Conservation (phyloP, 139 green algal species). For the Auxenochlorella pyrenoidosa region DNA sequence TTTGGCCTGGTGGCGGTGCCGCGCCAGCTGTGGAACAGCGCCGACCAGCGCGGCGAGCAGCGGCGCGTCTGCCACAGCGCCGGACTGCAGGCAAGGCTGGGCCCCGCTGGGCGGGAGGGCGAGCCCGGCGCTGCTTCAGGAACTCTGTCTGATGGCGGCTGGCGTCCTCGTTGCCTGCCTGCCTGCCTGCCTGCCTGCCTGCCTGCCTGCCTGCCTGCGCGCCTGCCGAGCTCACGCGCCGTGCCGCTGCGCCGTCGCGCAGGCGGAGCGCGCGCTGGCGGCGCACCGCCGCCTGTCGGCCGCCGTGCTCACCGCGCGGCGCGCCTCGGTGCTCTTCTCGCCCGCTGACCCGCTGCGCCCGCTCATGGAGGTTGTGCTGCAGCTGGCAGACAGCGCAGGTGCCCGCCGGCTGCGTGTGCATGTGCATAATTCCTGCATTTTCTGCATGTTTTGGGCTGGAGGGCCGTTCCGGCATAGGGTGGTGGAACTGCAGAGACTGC, state of each 20-base stretch:
- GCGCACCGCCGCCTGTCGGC: conserved; percentile 33
- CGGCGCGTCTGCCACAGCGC: conserved; percentile 51
- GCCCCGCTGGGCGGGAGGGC: no score
- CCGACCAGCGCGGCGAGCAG: conserved; percentile 39
- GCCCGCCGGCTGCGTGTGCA: background rate
- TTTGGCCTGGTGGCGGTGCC: conserved; percentile 76
- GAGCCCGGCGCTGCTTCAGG: no score
- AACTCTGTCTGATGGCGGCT: no score
- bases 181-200: background rate
- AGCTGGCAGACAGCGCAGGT: conserved; percentile 13
- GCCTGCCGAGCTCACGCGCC: background rate
- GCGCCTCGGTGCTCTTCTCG: conserved; percentile 30
- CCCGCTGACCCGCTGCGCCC: conserved; percentile 22
- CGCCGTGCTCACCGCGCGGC: conserved; percentile 26
- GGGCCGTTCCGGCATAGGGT: no score
- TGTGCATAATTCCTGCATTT: background rate
- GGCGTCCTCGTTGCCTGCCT: no score
- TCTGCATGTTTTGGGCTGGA: background rate
- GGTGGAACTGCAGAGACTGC: no score
- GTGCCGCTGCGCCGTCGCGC: background rate
- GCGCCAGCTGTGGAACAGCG: conserved; percentile 58
- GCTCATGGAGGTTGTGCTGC: conserved; percentile 37
- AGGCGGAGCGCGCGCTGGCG: conserved; percentile 37
- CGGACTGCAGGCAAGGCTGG: conserved; percentile 40
- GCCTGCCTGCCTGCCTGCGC: background rate